These are phyloP conservation scores for Yamadazyma taylorii DNA, from an alignment of 1,139 yeast genomes.

Conservation along the genomic window DNA sequence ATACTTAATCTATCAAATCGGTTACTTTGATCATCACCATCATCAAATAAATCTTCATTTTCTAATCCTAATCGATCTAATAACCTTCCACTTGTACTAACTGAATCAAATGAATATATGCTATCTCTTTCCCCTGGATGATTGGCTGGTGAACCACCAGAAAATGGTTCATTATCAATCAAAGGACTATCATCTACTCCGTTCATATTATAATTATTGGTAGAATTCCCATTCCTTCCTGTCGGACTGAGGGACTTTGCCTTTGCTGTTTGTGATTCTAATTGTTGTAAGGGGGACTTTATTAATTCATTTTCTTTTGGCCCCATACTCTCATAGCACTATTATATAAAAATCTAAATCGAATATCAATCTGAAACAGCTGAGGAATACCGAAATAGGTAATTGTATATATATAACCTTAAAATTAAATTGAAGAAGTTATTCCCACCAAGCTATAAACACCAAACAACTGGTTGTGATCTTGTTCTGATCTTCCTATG, in stretches of 20 bases:
- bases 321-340: constrained; percentile 1
- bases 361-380: too few species aligned
- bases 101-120: constrained; percentile 47
- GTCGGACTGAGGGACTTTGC: constrained; percentile 10
- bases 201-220: not conserved
- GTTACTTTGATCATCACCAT: constrained; percentile 10
- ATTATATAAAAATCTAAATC: too few species aligned
- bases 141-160: constrained; percentile 7
- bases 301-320: constrained; percentile 10
- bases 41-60: constrained; percentile 22
- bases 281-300: constrained; percentile 23
- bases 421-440: too few species aligned
- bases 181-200: not conserved
- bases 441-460: too few species aligned
- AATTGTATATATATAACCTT: too few species aligned
- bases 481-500: too few species aligned
- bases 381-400: too few species aligned
- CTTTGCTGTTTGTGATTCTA: constrained; percentile 18
- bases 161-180: not conserved
- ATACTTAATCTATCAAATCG: constrained; percentile 12
- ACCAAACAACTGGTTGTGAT: too few species aligned
- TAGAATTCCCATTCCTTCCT: not conserved
- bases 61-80: constrained; percentile 42
- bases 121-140: constrained; percentile 27
- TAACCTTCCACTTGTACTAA: constrained; percentile 43